These are phyloP conservation scores for Hamigera avellanea DNA, from an alignment of 495 filamentous ascomycete species.

Conservation along the genomic window DNA sequence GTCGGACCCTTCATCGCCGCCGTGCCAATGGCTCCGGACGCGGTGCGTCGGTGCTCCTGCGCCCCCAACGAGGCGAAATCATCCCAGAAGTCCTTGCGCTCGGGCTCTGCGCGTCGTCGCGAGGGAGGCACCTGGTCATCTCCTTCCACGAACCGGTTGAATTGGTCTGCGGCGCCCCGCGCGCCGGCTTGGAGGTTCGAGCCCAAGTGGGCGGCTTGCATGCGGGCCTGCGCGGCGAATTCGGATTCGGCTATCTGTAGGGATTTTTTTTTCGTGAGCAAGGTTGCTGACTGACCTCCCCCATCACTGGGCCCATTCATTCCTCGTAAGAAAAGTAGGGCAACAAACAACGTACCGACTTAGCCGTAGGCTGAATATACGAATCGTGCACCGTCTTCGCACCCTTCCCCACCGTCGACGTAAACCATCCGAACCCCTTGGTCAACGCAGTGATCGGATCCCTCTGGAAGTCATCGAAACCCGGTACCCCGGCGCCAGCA, in stretches of 20 bases:
- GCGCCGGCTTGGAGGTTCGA: constrained; percentile 53
- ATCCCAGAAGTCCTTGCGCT: constrained; percentile 89
- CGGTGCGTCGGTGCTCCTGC: constrained; percentile 32
- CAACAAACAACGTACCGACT: constrained; percentile 45
- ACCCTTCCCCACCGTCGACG: constrained; percentile 69
- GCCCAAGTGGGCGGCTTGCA: constrained; percentile 54
- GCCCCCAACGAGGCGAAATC: constrained; percentile 49
- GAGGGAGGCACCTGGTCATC: constrained; percentile 16
- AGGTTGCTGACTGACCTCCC: no score
- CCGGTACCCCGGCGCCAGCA: constrained; percentile 44
- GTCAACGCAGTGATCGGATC: constrained; percentile 81
- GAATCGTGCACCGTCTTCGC: constrained; percentile 82
- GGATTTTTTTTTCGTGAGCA: constrained; percentile 1
- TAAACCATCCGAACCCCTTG: constrained; percentile 93
- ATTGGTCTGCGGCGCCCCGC: constrained; percentile 59
- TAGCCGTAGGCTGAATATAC: constrained; percentile 83
- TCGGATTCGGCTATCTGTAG: constrained; percentile 73
- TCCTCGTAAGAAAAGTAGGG: neutral
- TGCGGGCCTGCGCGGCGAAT: constrained; percentile 67
- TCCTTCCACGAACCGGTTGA: constrained; percentile 75
- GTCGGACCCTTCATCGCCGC: constrained; percentile 45
- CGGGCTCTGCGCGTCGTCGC: constrained; percentile 37
- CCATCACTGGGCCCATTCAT: no score
- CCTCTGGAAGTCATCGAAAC: constrained; percentile 73
- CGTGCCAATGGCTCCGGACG: constrained; percentile 52